phyloP scores from a whole-genome alignment of 495 filamentous ascomycete species.

The Aspergillus biplanus region DNA sequence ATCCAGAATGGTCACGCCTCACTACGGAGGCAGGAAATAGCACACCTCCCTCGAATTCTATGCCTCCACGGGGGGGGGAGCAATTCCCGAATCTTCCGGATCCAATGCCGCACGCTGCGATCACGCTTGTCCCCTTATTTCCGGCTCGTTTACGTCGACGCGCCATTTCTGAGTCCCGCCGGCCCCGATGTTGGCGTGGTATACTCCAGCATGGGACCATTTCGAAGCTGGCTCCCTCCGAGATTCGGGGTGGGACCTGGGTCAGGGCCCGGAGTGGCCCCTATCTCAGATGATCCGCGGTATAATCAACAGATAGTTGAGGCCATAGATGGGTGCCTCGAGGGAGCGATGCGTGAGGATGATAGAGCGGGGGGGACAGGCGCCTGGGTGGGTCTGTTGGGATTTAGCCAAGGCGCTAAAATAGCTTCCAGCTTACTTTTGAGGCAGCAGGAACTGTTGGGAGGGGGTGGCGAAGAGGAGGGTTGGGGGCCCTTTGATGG shows the following conservation, averaged over 20 bases:
- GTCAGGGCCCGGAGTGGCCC: too few species aligned
- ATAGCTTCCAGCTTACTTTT: background rate
- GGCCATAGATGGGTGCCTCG: background rate
- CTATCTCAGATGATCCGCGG: too few species aligned
- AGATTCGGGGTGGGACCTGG: too few species aligned
- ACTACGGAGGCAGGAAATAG: too few species aligned
- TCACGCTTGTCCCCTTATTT: slow-evolving; percentile 50
- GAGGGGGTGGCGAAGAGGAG: background rate
- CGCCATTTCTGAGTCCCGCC: slow-evolving; percentile 53
- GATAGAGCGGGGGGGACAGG: background rate
- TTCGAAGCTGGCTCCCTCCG: slow-evolving; percentile 63
- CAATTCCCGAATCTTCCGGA: too few species aligned
- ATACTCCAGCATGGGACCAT: slow-evolving; percentile 60
- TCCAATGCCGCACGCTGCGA: too few species aligned
- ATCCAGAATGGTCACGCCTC: too few species aligned
- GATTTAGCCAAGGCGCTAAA: background rate
- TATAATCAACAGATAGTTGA: too few species aligned
- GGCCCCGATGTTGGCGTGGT: slow-evolving; percentile 55
- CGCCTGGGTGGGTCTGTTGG: background rate
- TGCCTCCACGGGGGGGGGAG: too few species aligned
- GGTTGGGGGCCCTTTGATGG: background rate
- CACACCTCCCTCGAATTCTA: too few species aligned
- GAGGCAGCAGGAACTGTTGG: background rate
- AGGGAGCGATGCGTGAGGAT: background rate
- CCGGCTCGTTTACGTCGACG: slow-evolving; percentile 64